Evolutionary conservation across 2,329 filamentous ascomycete species (phyloP), one percentile per base, ranked within the genome.

Genomic region (Tolypocladium paradoxum): DNA sequence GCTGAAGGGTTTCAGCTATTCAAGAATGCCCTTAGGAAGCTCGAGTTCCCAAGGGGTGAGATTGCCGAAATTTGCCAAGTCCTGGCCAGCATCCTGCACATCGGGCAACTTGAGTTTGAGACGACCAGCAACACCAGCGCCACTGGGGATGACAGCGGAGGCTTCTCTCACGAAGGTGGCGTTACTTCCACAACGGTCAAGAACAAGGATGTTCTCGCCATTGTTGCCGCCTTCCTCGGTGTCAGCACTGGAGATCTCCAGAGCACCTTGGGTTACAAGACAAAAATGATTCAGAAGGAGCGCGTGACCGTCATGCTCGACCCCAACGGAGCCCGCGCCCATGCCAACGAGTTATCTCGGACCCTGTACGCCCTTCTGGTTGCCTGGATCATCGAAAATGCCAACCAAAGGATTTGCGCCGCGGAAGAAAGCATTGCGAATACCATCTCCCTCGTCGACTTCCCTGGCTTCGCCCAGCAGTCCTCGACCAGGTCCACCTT

Each of bases 301-400:
- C 86, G 93, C 52, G 93, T 99, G n/a, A 99, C 93, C 0, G 88
- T 99, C 59, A 95, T 99, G 91, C 80, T 99, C 35, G 93, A 99
- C 65, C 89, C 92, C 7, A 84, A 83, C 54, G 93, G 93, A 38
- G 93, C 93, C 47, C 85, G 90, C 50, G 85, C 83, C 38, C 96
- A 96, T 61, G 93, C 93, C 18, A 91, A 97, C 64, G 93, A 97
- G 69, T 81, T 99, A 49, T 91, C 93, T 5, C 82, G 92, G 50
- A 96, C 92, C 0, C 75, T 99, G 0, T 99, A 99, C 72, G 92
- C 91, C 6, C 82, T 99, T 9, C 77, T 99, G 7, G 92, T 97
- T 16, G 90, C 92, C 18, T 96, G 91, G 69, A 84, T 99, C 38
- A 88, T 97, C 61, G 93, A 99, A 72, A 86, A 78, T 54, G 87